phyloP scores from a whole-genome alignment of 305 asterid genomes.

The Caryopteris hybrid region DNA sequence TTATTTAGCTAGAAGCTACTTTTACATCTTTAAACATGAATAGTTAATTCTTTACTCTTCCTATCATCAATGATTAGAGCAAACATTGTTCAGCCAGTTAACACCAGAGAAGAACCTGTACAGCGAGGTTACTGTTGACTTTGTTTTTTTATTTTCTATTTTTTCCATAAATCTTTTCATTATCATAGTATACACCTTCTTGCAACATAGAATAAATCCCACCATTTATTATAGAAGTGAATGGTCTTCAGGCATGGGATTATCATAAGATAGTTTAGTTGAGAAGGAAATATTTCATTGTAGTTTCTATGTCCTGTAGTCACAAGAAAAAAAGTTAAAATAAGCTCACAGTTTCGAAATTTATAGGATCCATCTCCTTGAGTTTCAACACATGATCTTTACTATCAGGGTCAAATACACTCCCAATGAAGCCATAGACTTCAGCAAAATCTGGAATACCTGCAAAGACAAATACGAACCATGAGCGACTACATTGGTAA shows the following conservation, averaged over 20 bases:
- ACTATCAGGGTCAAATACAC: constrained; percentile 84
- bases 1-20: neutral
- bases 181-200: neutral
- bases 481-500: neutral
- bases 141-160: neutral
- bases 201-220: neutral
- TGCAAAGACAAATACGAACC: constrained; percentile 21
- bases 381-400: constrained; percentile 77
- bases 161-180: neutral
- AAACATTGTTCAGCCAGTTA: neutral
- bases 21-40: neutral
- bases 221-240: neutral
- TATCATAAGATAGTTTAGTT: neutral
- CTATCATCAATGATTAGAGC: neutral
- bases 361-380: constrained; percentile 98
- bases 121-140: neutral
- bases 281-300: neutral
- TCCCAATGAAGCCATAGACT: constrained; percentile 90
- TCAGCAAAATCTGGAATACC: constrained; percentile 92
- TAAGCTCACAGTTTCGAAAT: constrained; percentile 82
- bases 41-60: neutral
- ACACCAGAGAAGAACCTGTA: neutral
- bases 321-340: constrained; percentile 9
- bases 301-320: neutral
- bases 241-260: neutral